phyloP scores from a whole-genome alignment of 148 eudicot genomes.

The Arctostaphylos glauca region DNA sequence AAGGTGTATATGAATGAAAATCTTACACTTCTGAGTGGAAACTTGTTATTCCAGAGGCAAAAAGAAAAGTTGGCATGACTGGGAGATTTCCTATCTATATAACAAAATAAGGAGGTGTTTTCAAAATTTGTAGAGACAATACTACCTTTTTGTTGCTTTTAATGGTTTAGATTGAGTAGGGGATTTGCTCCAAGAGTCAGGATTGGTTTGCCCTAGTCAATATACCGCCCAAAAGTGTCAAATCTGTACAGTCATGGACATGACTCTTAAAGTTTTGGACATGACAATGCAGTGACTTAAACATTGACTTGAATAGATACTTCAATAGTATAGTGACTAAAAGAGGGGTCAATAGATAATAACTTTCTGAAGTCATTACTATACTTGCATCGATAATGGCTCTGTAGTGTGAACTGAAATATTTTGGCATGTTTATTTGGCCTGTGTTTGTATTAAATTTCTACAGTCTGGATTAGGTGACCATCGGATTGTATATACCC shows the following conservation, averaged over 20 bases:
- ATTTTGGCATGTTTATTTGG: neutral
- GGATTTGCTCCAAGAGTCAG: too few species aligned
- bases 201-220: too few species aligned
- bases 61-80: neutral
- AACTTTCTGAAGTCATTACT: neutral
- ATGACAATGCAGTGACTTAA: neutral
- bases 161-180: too few species aligned
- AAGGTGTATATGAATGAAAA: conserved; percentile 15
- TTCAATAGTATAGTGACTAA: neutral
- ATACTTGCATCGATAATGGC: neutral
- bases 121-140: too few species aligned
- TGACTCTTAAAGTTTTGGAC: neutral
- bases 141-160: too few species aligned
- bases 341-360: neutral
- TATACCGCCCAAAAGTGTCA: too few species aligned
- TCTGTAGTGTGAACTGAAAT: neutral
- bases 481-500: neutral
- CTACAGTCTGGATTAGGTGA: neutral
- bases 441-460: neutral
- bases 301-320: neutral
- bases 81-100: neutral
- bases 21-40: neutral
- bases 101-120: too few species aligned
- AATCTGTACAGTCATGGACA: neutral
- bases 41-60: neutral